A percentile compares a stretch with the other conserved stretches of the same genome.
phyloP scores from a whole-genome alignment of 148 eudicot species.

The Nyssa sinensis region DNA sequence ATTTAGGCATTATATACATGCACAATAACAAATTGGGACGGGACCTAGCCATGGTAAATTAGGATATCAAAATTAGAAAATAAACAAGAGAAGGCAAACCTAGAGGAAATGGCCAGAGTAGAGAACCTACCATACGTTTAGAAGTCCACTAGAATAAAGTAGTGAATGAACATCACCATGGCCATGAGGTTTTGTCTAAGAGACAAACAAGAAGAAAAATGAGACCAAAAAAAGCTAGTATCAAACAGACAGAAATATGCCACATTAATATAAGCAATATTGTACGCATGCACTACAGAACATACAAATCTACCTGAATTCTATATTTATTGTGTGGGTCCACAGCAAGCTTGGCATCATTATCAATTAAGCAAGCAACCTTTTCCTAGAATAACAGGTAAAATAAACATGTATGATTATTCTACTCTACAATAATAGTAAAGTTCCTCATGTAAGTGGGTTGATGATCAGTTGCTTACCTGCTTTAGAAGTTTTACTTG shows the following conservation, averaged over 20 bases:
- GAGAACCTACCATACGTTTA: conserved; percentile 58
- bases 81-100: conserved; percentile 10
- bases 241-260: background rate
- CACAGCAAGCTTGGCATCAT: conserved; percentile 93
- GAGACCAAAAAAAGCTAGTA: background rate
- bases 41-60: background rate
- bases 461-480: conserved; percentile 37
- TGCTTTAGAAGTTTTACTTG: conserved; percentile 87
- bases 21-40: no score
- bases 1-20: no score
- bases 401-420: background rate
- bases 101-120: background rate
- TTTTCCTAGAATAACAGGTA: conserved; percentile 61
- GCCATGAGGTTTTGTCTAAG: conserved; percentile 96
- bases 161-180: conserved; percentile 99
- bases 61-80: background rate
- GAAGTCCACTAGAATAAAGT: conserved; percentile 72
- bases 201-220: conserved; percentile 6
- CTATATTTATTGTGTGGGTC: conserved; percentile 71
- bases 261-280: background rate
- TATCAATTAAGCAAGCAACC: conserved; percentile 97
- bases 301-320: conserved; percentile 61
- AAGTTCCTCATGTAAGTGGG: background rate
- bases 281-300: background rate
- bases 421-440: background rate